Percentiles rank a stretch among this genome's conserved stretches.
These are phyloP conservation scores for Magnolia officinalis DNA, from an alignment of 164 flowering plant species.

Conservation along the genomic window DNA sequence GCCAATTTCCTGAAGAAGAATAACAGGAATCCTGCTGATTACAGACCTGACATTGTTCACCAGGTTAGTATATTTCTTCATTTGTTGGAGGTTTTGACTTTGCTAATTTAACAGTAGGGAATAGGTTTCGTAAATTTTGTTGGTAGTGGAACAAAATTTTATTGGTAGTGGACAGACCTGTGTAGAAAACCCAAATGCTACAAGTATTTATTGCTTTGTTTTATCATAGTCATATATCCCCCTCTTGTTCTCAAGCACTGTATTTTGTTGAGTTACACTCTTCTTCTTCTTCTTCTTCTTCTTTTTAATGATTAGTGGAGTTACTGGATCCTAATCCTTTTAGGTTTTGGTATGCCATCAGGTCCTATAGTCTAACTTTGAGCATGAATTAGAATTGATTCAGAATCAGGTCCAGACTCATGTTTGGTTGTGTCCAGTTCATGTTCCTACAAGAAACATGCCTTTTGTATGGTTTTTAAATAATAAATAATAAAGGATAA, in stretches of 20 bases:
- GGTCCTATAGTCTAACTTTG: too few relatives aligned
- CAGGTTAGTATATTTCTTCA: slow-evolving; percentile 44
- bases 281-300: too few relatives aligned
- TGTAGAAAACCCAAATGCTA: background rate
- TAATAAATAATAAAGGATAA: too few relatives aligned
- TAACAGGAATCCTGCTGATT: slow-evolving; percentile 65
- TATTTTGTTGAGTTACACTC: too few relatives aligned
- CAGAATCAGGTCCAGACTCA: too few relatives aligned
- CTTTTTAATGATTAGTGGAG: too few relatives aligned
- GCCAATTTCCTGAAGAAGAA: slow-evolving; percentile 58
- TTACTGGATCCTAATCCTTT: background rate
- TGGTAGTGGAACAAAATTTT: background rate
- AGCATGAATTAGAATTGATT: too few relatives aligned
- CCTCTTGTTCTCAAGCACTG: background rate
- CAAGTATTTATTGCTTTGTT: background rate
- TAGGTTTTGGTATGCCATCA: background rate
- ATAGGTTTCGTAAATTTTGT: background rate
- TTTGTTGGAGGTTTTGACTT: background rate
- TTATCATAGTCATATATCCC: background rate
- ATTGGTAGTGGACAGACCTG: background rate
- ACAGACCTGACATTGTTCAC: slow-evolving; percentile 83
- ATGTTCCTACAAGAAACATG: too few relatives aligned
- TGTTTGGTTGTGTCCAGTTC: too few relatives aligned
- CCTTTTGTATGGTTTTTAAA: too few relatives aligned
- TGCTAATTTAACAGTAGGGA: background rate